Base-by-base conservation (phyloP, 768 basidiomycete species). In the Podaxis rugospora region DNA sequence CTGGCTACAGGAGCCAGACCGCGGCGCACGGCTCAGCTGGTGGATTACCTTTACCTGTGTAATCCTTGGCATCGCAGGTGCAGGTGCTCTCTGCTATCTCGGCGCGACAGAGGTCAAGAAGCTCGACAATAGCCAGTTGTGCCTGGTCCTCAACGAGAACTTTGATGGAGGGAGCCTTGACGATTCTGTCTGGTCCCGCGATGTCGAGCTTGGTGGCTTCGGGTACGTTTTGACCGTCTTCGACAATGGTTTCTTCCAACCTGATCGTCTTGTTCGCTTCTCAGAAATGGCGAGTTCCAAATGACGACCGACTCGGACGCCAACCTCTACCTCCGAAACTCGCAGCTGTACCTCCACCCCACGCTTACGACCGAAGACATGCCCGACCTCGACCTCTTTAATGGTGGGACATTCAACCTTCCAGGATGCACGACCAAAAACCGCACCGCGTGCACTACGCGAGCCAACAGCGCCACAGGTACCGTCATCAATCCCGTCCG, bases 271-370 rank as follows among this genome's bases (percentile, higher is more conserved):
- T 10, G 14, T n/a, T 28, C 16, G 3, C 21, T 5, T 27, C 21
- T 49, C 13, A 54, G 57, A 11, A 89, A 87, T 60, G 82, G 80
- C 14, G 85, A 92, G 65, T 95, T 95, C 70, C 83, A 93, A 69
- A 92, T 92, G 83, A 85, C 89, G 2, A 89, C 89, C 1, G 66
- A 70, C 9, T 79, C 79, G 1, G 61, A 77, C 13, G 83, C 82
- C 68, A 92, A 90, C 67, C 80, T 88, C 2, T 91, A 83, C 71
- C 73, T 93, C 46, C 72, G 80, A 46, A 79, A 92, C 71, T 83
- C 82, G 5, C 76, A 84, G 59, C 83, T 95, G 39, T 94, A 92
- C 74, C 82, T 95, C 67, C 80, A 87, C 46, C 93, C 93, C 1
- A 93, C 92, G 7, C 80, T 94, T 59, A 92, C 92, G 0, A 78